phyloP scores from a whole-genome alignment of 257 asterid species.

The Solanum clarkiae region DNA sequence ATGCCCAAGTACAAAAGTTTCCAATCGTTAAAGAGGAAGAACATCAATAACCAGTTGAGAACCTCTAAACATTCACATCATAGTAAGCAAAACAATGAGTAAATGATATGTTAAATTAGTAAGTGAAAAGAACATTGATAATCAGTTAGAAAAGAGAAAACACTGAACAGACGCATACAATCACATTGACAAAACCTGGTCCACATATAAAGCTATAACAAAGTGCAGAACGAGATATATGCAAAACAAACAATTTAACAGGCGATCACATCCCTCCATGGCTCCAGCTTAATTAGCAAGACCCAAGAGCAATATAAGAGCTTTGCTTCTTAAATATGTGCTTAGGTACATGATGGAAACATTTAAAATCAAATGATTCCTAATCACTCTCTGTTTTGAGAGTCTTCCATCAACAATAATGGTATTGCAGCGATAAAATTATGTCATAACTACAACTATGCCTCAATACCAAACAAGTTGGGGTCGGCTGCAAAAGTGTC shows the following conservation, averaged over 20 bases:
- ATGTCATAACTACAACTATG: neutral
- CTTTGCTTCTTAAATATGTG: neutral
- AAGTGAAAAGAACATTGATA: neutral
- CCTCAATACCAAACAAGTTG: neutral
- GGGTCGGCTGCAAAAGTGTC: neutral
- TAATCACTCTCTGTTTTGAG: neutral
- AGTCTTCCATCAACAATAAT: neutral
- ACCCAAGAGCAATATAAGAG: neutral
- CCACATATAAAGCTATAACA: neutral
- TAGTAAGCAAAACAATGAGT: neutral
- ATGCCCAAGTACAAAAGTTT: neutral
- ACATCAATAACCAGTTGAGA: neutral
- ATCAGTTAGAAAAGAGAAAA: neutral
- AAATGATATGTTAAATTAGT: neutral
- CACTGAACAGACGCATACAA: neutral
- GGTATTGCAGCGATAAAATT: neutral
- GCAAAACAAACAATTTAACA: neutral
- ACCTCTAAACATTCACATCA: neutral
- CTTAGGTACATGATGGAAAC: neutral
- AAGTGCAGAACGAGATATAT: neutral
- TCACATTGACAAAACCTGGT: neutral
- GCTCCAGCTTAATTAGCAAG: neutral
- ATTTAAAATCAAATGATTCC: neutral
- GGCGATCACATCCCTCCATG: neutral
- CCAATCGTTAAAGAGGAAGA: neutral